Conservation (phyloP, 75 land plant species). For the Cryptomeria japonica region DNA sequence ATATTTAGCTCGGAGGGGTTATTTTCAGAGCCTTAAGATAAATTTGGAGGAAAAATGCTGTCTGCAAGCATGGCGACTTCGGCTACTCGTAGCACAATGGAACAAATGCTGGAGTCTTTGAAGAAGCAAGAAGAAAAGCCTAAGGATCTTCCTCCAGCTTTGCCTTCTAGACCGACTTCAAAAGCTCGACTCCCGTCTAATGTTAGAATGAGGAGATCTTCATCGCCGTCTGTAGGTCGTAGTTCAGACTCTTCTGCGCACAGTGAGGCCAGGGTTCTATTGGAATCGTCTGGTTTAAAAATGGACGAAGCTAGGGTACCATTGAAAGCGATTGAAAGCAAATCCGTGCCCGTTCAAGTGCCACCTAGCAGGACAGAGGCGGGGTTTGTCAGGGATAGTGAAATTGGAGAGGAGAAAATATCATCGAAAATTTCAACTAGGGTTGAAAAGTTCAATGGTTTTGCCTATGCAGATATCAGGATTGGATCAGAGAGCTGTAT, state of each 20-base stretch:
- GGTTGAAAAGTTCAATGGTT: not conserved
- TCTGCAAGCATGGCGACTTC: conserved; percentile 9
- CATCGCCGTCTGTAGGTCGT: not conserved
- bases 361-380: not conserved
- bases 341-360: not conserved
- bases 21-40: not conserved
- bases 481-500: not conserved
- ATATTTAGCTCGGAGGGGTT: not conserved
- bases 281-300: not conserved
- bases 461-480: not conserved
- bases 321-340: not conserved
- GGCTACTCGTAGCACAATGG: conserved; percentile 39
- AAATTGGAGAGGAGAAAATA: not conserved
- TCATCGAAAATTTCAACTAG: not conserved
- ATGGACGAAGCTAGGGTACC: not conserved
- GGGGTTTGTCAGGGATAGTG: not conserved
- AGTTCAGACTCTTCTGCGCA: not conserved
- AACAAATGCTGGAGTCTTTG: conserved; percentile 45
- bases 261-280: not conserved
- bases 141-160: conserved; percentile 35
- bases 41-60: not conserved
- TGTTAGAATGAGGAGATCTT: conserved; percentile 15
- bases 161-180: conserved; percentile 48
- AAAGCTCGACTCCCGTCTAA: conserved; percentile 47
- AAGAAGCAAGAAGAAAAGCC: conserved; percentile 28